Conservation (phyloP, 176 grass and related monocot genomes). For the Aechmea fasciata region DNA sequence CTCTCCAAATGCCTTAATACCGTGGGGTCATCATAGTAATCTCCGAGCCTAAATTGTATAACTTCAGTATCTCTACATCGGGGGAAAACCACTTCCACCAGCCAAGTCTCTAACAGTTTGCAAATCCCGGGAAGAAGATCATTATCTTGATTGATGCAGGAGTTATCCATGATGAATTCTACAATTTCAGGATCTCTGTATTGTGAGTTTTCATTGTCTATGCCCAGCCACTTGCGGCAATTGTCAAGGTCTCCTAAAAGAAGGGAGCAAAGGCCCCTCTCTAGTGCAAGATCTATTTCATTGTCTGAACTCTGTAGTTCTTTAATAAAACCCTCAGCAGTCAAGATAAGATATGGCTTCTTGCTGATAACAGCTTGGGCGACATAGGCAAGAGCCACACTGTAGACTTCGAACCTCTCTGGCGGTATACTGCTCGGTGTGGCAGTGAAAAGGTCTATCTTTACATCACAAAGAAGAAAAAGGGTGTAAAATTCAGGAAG, state of each 20-base stretch:
- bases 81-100: slow-evolving; percentile 73
- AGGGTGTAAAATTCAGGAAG: slow-evolving; percentile 2
- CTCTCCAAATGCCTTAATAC: slow-evolving; percentile 87
- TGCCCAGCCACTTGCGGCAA: slow-evolving; percentile 74
- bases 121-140: slow-evolving; percentile 88
- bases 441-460: slow-evolving; percentile 83
- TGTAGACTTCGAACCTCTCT: slow-evolving; percentile 86
- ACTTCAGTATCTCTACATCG: slow-evolving; percentile 81
- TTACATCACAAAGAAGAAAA: slow-evolving; percentile 19
- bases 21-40: slow-evolving; percentile 78
- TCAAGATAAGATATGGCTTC: slow-evolving; percentile 60
- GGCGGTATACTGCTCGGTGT: slow-evolving; percentile 83
- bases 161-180: slow-evolving; percentile 75
- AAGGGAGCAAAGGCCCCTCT: slow-evolving; percentile 78
- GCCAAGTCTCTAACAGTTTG: slow-evolving; percentile 88
- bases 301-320: slow-evolving; percentile 55
- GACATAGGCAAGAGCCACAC: slow-evolving; percentile 78
- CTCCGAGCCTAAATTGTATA: slow-evolving; percentile 66
- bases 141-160: slow-evolving; percentile 39
- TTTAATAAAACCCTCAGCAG: slow-evolving; percentile 60
- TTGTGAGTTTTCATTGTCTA: slow-evolving; percentile 52
- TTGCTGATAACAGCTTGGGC: slow-evolving; percentile 76
- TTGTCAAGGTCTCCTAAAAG: slow-evolving; percentile 70
- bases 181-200: slow-evolving; percentile 65
- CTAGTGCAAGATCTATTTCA: slow-evolving; percentile 51